These are phyloP conservation scores for Phytophthora ohioensis DNA, from an alignment of 352 stramenopile genomes.

Conservation along the genomic window DNA sequence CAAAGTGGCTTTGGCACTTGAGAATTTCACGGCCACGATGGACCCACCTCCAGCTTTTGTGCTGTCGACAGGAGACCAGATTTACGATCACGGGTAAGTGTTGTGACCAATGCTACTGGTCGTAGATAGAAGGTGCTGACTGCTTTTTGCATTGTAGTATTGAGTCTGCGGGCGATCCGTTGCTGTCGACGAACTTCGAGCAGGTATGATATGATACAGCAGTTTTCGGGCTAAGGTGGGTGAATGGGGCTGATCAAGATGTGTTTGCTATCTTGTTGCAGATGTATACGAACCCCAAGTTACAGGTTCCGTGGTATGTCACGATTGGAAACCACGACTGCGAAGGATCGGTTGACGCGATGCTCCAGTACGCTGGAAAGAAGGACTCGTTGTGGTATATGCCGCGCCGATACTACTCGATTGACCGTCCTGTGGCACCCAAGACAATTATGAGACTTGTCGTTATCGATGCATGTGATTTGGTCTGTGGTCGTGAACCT, in stretches of 20 bases:
- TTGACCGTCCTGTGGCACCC: constrained; percentile 78
- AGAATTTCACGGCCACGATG: constrained; percentile 61
- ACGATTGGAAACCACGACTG: constrained; percentile 91
- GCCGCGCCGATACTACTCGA: constrained; percentile 79
- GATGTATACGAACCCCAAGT: constrained; percentile 75
- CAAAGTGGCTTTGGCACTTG: constrained; percentile 69
- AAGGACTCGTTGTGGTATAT: constrained; percentile 85
- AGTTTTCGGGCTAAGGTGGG: neutral
- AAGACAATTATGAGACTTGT: constrained; percentile 86
- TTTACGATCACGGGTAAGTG: constrained; percentile 84
- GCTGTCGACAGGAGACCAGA: constrained; percentile 85
- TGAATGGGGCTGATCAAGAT: neutral
- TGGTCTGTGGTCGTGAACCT: constrained; percentile 84
- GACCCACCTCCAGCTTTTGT: constrained; percentile 78
- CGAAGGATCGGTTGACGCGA: constrained; percentile 82
- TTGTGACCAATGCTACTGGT: neutral
- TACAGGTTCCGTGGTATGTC: constrained; percentile 88
- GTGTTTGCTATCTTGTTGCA: constrained; percentile 29
- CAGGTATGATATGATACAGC: constrained; percentile 44
- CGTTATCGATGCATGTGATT: constrained; percentile 82
- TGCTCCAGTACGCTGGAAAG: constrained; percentile 79
- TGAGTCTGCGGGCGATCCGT: constrained; percentile 57
- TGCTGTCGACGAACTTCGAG: constrained; percentile 80
- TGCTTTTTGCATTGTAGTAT: constrained; percentile 39
- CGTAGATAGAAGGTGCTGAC: constrained; percentile 2